Base-by-base conservation (phyloP, 75 land plant genomes). In the Chamaecyparis obtusa region DNA sequence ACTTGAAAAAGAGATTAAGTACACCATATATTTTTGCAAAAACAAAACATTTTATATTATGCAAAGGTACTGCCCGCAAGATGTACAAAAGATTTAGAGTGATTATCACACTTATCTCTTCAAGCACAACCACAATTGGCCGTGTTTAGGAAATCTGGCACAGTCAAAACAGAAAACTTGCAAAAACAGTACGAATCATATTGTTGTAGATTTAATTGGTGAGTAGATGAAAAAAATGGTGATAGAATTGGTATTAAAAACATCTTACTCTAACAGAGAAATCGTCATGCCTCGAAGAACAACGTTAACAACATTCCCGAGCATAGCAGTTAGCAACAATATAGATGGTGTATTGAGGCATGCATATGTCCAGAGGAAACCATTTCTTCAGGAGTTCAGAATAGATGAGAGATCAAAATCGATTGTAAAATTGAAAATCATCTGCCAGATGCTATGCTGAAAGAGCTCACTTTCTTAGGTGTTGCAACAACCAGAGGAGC, bases 401-500 rank as follows among this genome's bases (percentile, higher is more conserved):
- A 30, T 30, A 71, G 1, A 30, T 30, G 75, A 71, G 75, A 71
- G 35, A 71, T 71, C 76, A 33, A 74, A 33, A 11, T 5, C 13
- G 14, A 43, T 13, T 39, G 46, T 21, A 80, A 39, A 24, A 6
- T 6, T 51, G 51, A 21, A 43, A 46, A 10, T 84, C 36, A 56
- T 84, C 56, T 51, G 41, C 85, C 85, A 8, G 27, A 49, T 54
- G 67, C 85, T 49, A 94, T 91, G 85, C 96, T 95, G 91, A 95
- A 95, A 35, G 99, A 97, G 83, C 95, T 94, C 83, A 97, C 95
- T 86, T 98, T 93, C 91, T 90, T 94, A 15, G 95, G 94, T 17
- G 99, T 98, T 14, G 99, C 99, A 33, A 98, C 99, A 46, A 98
- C 96, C 85, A 98, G 86, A 33, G 99, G 99, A 37, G 99, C 99